Evolutionary conservation across 345 rosid species (phyloP).

Genomic region (Syzygium oleosum): DNA sequence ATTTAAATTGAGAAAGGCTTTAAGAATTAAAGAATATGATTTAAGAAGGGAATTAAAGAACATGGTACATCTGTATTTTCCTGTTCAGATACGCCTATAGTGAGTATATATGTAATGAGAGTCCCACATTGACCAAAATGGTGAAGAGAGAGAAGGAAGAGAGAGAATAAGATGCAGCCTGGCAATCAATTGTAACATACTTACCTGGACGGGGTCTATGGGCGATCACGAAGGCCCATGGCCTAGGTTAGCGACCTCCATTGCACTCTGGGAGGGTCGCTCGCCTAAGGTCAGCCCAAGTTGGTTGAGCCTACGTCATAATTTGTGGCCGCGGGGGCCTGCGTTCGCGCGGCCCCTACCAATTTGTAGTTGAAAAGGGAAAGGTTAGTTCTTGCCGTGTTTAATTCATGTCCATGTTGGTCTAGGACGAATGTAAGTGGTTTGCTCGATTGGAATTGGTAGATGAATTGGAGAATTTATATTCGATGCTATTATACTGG

Average conservation of each 20-base stretch:
- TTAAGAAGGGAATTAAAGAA: background rate
- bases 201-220: background rate
- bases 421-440: background rate
- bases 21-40: background rate
- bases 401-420: background rate
- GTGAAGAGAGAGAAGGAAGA: background rate
- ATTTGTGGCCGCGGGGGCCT: background rate
- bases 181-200: background rate
- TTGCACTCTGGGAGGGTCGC: background rate
- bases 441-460: background rate
- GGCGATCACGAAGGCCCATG: background rate
- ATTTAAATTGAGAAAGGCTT: background rate
- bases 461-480: background rate
- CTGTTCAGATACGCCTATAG: background rate
- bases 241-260: background rate
- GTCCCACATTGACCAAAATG: background rate
- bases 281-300: background rate
- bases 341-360: background rate
- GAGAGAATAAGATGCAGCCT: background rate
- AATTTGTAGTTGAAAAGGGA: fast-evolving
- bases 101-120: background rate
- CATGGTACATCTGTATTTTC: background rate
- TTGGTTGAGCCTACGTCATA: background rate
- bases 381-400: fast-evolving
- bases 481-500: no score